Evolutionary conservation across 2,329 filamentous ascomycete genomes (phyloP).

Genomic region (Fusarium beomiforme): DNA sequence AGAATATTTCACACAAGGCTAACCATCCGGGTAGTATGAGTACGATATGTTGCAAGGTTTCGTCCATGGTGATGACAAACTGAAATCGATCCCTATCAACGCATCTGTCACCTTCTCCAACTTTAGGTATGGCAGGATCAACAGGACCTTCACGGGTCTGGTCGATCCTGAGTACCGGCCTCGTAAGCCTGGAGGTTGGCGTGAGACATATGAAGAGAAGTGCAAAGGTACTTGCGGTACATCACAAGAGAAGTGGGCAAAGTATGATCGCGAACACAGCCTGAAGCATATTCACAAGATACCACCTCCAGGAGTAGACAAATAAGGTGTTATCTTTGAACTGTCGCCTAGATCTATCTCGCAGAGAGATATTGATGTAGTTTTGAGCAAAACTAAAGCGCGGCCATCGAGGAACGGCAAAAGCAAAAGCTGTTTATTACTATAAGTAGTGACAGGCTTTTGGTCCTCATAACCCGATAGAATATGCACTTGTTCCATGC

Average conservation of each 20-base stretch:
- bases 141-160: background rate
- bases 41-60: background rate
- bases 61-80: background rate
- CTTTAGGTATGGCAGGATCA: background rate
- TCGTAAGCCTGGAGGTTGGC: background rate
- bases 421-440: background rate
- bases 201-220: no score
- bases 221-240: no score
- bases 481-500: background rate
- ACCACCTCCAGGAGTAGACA: no score
- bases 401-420: no score
- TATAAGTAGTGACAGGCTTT: accelerated
- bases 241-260: no score
- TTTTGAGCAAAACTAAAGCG: no score
- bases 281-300: no score
- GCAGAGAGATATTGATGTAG: no score
- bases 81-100: background rate
- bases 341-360: no score
- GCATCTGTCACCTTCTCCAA: background rate
- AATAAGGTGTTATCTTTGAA: no score
- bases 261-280: no score
- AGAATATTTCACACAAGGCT: background rate
- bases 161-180: background rate
- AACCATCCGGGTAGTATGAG: background rate
- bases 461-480: background rate